A percentile compares a stretch with the other conserved stretches of the same genome.
phyloP scores from a whole-genome alignment of 352 stramenopile species.

The Halophytophthora batemanensis region DNA sequence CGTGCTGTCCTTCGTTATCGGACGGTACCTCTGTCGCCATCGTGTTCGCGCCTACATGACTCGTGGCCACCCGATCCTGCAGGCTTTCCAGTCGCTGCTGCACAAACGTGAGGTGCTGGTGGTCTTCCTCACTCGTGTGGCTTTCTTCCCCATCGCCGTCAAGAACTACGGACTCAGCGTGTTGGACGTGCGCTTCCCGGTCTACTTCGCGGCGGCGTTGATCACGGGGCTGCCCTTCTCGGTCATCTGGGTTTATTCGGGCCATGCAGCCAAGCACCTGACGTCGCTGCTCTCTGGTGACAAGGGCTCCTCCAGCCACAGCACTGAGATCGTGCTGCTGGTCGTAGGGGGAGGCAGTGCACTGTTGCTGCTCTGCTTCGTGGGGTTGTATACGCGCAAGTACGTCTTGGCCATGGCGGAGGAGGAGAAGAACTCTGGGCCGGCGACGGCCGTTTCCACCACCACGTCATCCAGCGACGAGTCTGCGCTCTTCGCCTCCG shows the following conservation, averaged over 20 bases:
- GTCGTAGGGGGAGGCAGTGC: slow-evolving; percentile 52
- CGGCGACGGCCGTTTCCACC: neutral
- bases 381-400: slow-evolving; percentile 68
- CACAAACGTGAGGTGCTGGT: slow-evolving; percentile 62
- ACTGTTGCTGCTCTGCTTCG: slow-evolving; percentile 52
- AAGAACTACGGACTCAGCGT: slow-evolving; percentile 87
- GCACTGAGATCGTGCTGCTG: slow-evolving; percentile 49
- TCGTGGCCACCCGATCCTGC: slow-evolving; percentile 62
- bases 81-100: slow-evolving; percentile 63
- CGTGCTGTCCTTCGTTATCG: slow-evolving; percentile 64
- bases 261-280: slow-evolving; percentile 64
- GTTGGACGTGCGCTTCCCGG: slow-evolving; percentile 60
- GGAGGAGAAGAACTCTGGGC: slow-evolving; percentile 28
- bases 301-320: slow-evolving; percentile 30
- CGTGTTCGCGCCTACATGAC: slow-evolving; percentile 68
- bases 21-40: slow-evolving; percentile 57
- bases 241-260: slow-evolving; percentile 76
- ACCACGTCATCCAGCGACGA: neutral
- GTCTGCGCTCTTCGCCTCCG: too few species aligned
- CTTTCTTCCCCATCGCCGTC: slow-evolving; percentile 82
- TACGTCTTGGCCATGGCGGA: slow-evolving; percentile 60
- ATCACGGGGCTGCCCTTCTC: slow-evolving; percentile 70
- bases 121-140: slow-evolving; percentile 75
- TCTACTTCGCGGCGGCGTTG: slow-evolving; percentile 65
- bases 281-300: slow-evolving; percentile 40